Percentiles rank a stretch among this genome's conserved stretches.
Conservation (phyloP, 352 stramenopile genomes). For the Globisporangium mamillatum region DNA sequence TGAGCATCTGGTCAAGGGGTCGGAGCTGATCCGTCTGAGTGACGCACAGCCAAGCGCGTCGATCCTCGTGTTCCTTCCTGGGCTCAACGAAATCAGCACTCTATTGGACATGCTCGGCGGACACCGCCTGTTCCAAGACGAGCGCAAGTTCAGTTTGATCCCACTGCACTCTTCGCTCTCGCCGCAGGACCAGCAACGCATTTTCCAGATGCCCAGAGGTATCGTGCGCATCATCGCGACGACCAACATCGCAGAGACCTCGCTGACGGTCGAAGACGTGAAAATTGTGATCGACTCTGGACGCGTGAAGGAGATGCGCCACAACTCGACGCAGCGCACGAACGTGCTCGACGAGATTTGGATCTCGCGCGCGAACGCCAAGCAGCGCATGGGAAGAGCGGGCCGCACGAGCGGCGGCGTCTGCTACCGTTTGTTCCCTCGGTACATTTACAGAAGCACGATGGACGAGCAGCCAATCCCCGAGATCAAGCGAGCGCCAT, state of each 20-base stretch:
- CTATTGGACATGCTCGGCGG: slow-evolving; percentile 70
- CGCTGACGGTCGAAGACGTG: slow-evolving; percentile 94
- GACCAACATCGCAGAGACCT: slow-evolving; percentile 98
- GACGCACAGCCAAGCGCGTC: slow-evolving; percentile 46
- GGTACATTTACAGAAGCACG: slow-evolving; percentile 64
- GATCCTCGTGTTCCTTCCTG: slow-evolving; percentile 96
- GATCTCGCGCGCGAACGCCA: slow-evolving; percentile 90
- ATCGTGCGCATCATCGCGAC: slow-evolving; percentile 93
- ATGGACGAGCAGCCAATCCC: slow-evolving; percentile 86
- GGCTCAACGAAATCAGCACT: slow-evolving; percentile 92
- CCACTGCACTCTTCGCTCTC: slow-evolving; percentile 94
- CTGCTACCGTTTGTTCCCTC: slow-evolving; percentile 89
- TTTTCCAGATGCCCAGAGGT: slow-evolving; percentile 79
- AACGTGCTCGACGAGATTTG: slow-evolving; percentile 90
- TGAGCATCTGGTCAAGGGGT: slow-evolving; percentile 71
- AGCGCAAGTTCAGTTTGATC: slow-evolving; percentile 68
- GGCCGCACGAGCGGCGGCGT: slow-evolving; percentile 90
- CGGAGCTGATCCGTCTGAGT: slow-evolving; percentile 28
- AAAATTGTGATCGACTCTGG: slow-evolving; percentile 96
- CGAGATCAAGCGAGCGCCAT: slow-evolving; percentile 94
- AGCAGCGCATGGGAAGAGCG: slow-evolving; percentile 87
- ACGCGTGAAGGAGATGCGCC: slow-evolving; percentile 90
- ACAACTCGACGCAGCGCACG: slow-evolving; percentile 78
- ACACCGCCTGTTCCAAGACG: slow-evolving; percentile 48
- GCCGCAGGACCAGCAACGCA: slow-evolving; percentile 89